Base-by-base conservation (phyloP, 2,329 filamentous ascomycete genomes). In the Talaromyces sp. region DNA sequence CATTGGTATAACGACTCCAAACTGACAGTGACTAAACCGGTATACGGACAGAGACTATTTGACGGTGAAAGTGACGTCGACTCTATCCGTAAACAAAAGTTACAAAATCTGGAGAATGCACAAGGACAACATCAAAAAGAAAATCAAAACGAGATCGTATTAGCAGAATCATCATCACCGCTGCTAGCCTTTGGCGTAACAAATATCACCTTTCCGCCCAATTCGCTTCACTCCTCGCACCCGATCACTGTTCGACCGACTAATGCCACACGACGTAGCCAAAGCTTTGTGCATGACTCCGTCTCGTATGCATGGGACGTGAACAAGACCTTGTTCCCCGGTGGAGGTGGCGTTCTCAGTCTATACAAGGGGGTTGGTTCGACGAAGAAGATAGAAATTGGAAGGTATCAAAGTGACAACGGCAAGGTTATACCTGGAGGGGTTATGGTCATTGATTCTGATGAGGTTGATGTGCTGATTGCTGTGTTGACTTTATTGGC, bases 1-100 rank as follows among this genome's bases (percentile, higher is more conserved):
- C 57, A 59, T 41, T 59, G 57, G 57, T 59, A 59, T 28, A 59
- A 59, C 19, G 57, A 59, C 45, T 55, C 57, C 17, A 59, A 59
- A 28, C 50, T 41, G 35, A 45, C 39, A 9, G 57, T 48, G 11
- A 59, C 57, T 2, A 59, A 59, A 21, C 45, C 57, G 2, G 37
- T 40, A 5, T 48, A 39, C 15, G 48, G 25, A 3, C 48, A 39
- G 35, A 31, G 48, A 37, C 17, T 52, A 11, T 11, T 52, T 3
- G 48, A 39, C 4, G 10, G 21, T 7, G 48, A 52, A 19, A 52
- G 48, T 31, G 48, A 52, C 33, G 48, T 52, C 15, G 48, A 52
- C 22, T 52, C 48, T 2, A 52, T 52, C 22, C 48, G 48, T 1
- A 36, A 39, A 28, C 48, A 52, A 33, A 52, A 52, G 21, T 10